These are phyloP conservation scores for Microsporum audouinii DNA, from an alignment of 2,329 filamentous ascomycete genomes.

Conservation along the genomic window DNA sequence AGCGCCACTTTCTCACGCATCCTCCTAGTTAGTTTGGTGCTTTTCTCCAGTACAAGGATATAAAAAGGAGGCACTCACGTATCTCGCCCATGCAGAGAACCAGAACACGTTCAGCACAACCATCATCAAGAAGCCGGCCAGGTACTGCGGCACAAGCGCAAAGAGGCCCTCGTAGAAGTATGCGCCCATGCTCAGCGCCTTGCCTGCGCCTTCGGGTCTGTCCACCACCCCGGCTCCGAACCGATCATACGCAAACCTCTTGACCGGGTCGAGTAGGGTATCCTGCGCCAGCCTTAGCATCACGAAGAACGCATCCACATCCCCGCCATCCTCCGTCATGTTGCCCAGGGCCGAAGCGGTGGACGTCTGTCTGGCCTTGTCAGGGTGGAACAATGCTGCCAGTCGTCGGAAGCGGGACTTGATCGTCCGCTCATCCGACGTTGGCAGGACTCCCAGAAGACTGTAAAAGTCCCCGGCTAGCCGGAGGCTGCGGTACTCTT, in stretches of 20 bases:
- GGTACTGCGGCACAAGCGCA: conserved; percentile 30
- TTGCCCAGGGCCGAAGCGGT: conserved; percentile 12
- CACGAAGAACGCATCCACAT: conserved; percentile 53
- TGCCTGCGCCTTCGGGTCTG: conserved; percentile 38
- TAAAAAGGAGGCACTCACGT: conserved; percentile 28
- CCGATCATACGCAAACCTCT: conserved; percentile 78
- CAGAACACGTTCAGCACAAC: conserved; percentile 31
- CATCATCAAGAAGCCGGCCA: conserved; percentile 27
- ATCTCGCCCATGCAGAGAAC: conserved; percentile 35
- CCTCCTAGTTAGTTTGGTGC: background rate
- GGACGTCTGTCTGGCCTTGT: conserved; percentile 51
- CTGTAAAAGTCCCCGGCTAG: conserved; percentile 65
- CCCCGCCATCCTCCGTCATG: conserved; percentile 18
- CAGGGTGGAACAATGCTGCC: conserved; percentile 60
- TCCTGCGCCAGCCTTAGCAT: conserved; percentile 75
- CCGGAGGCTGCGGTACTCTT: conserved; percentile 72
- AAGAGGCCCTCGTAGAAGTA: conserved; percentile 58
- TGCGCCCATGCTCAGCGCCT: conserved; percentile 52
- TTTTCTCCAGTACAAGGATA: background rate
- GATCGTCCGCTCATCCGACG: conserved; percentile 62
- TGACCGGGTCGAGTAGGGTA: conserved; percentile 62
- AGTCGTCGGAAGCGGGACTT: conserved; percentile 77
- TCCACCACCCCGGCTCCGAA: conserved; percentile 62
- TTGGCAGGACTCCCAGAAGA: conserved; percentile 57
- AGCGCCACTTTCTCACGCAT: conserved; percentile 34